These are phyloP conservation scores for Gnetum montanum DNA, from an alignment of 75 land plant genomes.

Conservation along the genomic window DNA sequence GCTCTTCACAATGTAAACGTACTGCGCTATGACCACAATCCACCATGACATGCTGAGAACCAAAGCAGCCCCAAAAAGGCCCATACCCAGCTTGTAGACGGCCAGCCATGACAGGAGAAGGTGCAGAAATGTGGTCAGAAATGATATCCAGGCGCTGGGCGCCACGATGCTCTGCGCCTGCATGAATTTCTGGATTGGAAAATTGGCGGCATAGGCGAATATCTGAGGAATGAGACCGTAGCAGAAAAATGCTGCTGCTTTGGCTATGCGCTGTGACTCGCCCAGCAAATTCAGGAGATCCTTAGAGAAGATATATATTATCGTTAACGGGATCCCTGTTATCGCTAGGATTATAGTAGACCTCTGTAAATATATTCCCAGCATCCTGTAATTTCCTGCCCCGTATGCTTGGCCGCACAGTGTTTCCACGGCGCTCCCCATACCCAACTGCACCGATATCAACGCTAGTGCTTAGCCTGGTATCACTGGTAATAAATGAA, in stretches of 20 bases:
- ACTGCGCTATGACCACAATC: conserved; percentile 31
- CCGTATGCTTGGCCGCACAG: conserved; percentile 69
- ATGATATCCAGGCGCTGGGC: conserved; percentile 33
- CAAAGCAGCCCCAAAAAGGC: conserved; percentile 35
- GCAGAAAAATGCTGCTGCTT: conserved; percentile 33
- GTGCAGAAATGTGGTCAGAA: conserved; percentile 24
- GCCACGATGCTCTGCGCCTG: conserved; percentile 58
- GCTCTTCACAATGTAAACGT: conserved; percentile 29
- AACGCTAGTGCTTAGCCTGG: conserved; percentile 8
- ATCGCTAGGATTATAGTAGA: conserved; percentile 28
- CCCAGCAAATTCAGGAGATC: conserved; percentile 32
- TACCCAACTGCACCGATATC: conserved; percentile 38
- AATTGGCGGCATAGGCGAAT: conserved; percentile 41
- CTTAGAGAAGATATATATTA: conserved; percentile 28
- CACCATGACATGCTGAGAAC: conserved; percentile 44
- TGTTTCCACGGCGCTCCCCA: conserved; percentile 69
- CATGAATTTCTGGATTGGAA: conserved; percentile 51
- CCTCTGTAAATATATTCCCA: conserved; percentile 46
- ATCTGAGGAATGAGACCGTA: conserved; percentile 53
- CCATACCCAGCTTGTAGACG: conserved; percentile 25
- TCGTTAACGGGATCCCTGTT: conserved; percentile 22
- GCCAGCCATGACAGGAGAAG: conserved; percentile 31
- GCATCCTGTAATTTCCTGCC: conserved; percentile 28
- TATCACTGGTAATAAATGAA: not conserved
- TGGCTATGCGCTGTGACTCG: conserved; percentile 19